These are phyloP conservation scores for Apocynum venetum DNA, from an alignment of 257 asterid genomes.

Conservation along the genomic window DNA sequence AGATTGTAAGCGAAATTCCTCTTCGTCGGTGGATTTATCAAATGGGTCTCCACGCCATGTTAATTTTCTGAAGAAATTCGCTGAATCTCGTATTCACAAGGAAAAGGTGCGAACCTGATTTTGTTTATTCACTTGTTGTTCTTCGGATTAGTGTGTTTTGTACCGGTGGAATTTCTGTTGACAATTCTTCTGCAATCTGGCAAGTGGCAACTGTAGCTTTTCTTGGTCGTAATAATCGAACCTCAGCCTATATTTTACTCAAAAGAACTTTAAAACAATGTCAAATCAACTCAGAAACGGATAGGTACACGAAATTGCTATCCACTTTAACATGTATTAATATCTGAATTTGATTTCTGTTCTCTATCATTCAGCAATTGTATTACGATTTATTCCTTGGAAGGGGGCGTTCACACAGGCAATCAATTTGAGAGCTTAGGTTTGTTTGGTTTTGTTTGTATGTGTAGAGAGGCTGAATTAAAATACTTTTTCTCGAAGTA, in stretches of 20 bases:
- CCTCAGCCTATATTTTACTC: background rate
- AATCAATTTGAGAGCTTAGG: background rate
- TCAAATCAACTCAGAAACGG: background rate
- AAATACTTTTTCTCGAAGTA: background rate
- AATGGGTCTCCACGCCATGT: conserved; percentile 35
- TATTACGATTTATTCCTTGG: background rate
- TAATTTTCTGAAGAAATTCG: conserved; percentile 29
- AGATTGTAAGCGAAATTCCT: conserved; percentile 19
- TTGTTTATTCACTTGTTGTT: background rate
- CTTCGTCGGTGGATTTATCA: conserved; percentile 24
- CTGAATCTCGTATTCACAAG: conserved; percentile 24
- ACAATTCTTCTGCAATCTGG: background rate
- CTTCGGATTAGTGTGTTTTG: background rate
- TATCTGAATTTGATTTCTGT: background rate
- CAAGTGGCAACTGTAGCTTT: background rate
- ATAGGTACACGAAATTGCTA: too few relatives aligned
- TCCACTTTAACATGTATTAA: background rate
- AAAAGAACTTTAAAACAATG: background rate
- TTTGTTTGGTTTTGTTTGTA: background rate
- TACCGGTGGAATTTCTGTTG: background rate
- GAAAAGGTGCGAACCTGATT: conserved; percentile 40
- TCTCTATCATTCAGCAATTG: background rate
- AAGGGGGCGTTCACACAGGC: too few relatives aligned
- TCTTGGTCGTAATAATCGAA: background rate
- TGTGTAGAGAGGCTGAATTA: background rate